Evolutionary conservation across 2,329 filamentous ascomycete species (phyloP).

Genomic region (Aspergillus sp.): DNA sequence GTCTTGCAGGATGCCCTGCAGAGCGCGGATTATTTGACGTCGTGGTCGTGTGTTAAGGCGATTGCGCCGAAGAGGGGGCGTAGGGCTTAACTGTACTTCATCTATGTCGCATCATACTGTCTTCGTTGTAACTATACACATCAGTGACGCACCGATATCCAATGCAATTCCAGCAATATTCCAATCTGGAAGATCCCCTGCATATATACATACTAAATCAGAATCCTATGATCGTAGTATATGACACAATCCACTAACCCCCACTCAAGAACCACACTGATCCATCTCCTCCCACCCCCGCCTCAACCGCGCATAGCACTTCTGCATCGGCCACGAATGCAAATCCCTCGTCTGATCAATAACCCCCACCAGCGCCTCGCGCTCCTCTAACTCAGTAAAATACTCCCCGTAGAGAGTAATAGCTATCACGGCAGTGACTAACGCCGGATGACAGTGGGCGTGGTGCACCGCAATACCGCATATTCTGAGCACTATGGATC

Average conservation of each 20-base stretch:
- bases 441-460: slow-evolving; percentile 17
- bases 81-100: no score
- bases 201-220: no score
- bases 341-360: slow-evolving; percentile 21
- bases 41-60: background rate
- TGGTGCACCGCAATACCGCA: slow-evolving; percentile 25
- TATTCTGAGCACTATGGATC: slow-evolving; percentile 21
- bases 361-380: slow-evolving; percentile 21
- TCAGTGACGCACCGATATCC: no score
- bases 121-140: no score
- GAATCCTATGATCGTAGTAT: no score
- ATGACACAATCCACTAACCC: background rate
- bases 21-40: background rate
- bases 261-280: slow-evolving; percentile 31
- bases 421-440: slow-evolving; percentile 26
- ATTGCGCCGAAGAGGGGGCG: background rate
- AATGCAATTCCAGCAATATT: no score
- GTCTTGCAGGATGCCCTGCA: background rate
- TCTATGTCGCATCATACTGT: no score
- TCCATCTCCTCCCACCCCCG: slow-evolving; percentile 50
- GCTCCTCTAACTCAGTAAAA: slow-evolving; percentile 21
- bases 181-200: no score
- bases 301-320: slow-evolving; percentile 29
- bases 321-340: slow-evolving; percentile 50
- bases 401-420: slow-evolving; percentile 24